Percentiles rank a stretch among this genome's conserved stretches.
Conservation (phyloP, 352 stramenopile genomes). For the Blastocystis sp. region DNA sequence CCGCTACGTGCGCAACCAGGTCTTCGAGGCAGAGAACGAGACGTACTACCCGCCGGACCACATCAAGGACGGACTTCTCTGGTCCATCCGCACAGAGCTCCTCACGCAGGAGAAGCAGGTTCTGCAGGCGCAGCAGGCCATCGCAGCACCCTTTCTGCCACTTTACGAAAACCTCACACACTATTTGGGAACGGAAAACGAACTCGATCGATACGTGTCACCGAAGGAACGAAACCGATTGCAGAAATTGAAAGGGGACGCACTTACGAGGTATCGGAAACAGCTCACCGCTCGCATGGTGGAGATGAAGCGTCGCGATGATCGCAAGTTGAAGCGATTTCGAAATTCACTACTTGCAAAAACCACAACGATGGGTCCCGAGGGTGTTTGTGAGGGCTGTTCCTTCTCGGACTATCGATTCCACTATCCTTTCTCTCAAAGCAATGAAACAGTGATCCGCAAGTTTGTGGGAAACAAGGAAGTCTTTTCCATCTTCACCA, state of each 20-base stretch:
- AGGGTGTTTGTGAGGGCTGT: neutral
- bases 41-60: conserved; percentile 44
- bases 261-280: neutral
- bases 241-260: neutral
- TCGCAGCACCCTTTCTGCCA: neutral
- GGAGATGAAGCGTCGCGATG: neutral
- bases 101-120: neutral
- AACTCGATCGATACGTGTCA: neutral
- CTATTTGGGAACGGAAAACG: neutral
- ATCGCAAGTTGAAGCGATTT: neutral
- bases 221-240: neutral
- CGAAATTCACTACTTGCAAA: neutral
- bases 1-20: neutral
- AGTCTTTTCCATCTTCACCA: neutral
- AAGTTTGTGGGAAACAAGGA: conserved; percentile 36
- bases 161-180: neutral
- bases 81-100: neutral
- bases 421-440: neutral
- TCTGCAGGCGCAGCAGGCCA: neutral
- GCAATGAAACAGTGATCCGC: neutral
- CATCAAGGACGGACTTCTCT: conserved; percentile 3
- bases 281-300: neutral
- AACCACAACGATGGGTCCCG: neutral
- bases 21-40: neutral
- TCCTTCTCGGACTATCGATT: neutral